phyloP scores from a whole-genome alignment of 1,284 basidiomycete species.

The Vanrija humicola region DNA sequence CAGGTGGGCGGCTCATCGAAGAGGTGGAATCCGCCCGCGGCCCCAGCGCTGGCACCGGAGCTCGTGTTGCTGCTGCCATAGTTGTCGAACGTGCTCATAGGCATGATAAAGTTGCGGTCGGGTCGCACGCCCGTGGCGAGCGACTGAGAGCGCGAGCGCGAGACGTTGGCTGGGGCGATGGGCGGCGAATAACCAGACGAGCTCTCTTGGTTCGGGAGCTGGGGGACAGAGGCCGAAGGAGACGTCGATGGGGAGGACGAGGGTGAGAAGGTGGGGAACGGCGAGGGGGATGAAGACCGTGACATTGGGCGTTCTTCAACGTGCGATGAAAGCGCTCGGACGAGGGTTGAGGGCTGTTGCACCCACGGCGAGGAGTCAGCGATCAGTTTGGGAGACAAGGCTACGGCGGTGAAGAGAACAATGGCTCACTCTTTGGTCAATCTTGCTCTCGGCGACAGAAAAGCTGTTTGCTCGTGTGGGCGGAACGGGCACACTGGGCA shows the following conservation, averaged over 20 bases:
- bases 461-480: constrained; percentile 44
- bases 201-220: constrained; percentile 6
- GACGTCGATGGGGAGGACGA: constrained; percentile 37
- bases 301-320: constrained; percentile 38
- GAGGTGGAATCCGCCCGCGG: neutral
- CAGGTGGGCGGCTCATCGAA: constrained; percentile 23
- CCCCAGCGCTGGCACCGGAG: neutral
- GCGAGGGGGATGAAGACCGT: constrained; percentile 32
- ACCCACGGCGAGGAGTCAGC: constrained; percentile 1
- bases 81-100: constrained; percentile 32
- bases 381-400: neutral
- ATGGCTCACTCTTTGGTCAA: constrained; percentile 12
- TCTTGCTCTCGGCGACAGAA: constrained; percentile 21
- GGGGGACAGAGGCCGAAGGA: constrained; percentile 14
- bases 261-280: constrained; percentile 45
- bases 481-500: neutral
- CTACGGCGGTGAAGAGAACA: neutral
- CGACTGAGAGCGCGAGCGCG: constrained; percentile 42
- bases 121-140: constrained; percentile 40
- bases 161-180: constrained; percentile 35
- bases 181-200: constrained; percentile 32
- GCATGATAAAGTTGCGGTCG: constrained; percentile 30
- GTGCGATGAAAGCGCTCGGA: constrained; percentile 42
- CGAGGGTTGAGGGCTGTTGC: constrained; percentile 27
- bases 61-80: constrained; percentile 11